phyloP scores from a whole-genome alignment of 495 filamentous ascomycete species.

The Filosporella fistucella region DNA sequence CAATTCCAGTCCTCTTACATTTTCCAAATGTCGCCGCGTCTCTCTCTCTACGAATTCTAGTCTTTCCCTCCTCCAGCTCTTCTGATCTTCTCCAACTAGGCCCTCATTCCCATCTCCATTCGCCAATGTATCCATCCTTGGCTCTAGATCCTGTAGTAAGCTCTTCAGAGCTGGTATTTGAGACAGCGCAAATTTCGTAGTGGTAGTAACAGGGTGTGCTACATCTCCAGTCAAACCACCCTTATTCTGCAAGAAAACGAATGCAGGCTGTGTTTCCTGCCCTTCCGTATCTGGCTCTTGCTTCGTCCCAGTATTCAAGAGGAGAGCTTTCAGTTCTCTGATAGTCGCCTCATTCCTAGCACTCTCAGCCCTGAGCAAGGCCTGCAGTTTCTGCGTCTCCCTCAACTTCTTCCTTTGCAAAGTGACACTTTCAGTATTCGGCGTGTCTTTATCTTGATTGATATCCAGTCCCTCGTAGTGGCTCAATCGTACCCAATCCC shows the following conservation, averaged over 20 bases:
- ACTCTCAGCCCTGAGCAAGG: slow-evolving; percentile 66
- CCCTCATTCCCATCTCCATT: slow-evolving; percentile 22
- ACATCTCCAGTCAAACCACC: slow-evolving; percentile 36
- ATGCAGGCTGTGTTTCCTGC: slow-evolving; percentile 27
- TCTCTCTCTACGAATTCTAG: slow-evolving; percentile 74
- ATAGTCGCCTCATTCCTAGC: slow-evolving; percentile 74
- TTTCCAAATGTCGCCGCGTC: slow-evolving; percentile 51
- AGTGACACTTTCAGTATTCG: slow-evolving; percentile 61
- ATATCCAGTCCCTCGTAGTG: slow-evolving; percentile 67
- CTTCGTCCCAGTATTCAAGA: slow-evolving; percentile 30
- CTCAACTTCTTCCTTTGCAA: slow-evolving; percentile 69
- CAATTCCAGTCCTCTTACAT: slow-evolving; percentile 48
- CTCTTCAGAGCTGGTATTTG: slow-evolving; percentile 76
- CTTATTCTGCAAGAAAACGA: slow-evolving; percentile 46
- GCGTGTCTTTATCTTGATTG: slow-evolving; percentile 30
- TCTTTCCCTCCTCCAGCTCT: slow-evolving; percentile 52
- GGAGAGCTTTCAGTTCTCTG: slow-evolving; percentile 54
- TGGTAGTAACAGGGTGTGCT: slow-evolving; percentile 57
- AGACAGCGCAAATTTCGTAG: slow-evolving; percentile 71
- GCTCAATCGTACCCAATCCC: slow-evolving; percentile 70
- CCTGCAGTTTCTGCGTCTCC: slow-evolving; percentile 76
- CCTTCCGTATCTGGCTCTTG: slow-evolving; percentile 11
- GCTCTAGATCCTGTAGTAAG: slow-evolving; percentile 57
- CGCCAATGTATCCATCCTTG: slow-evolving; percentile 50
- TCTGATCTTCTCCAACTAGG: slow-evolving; percentile 30